A percentile compares a stretch with the other conserved stretches of the same genome.
These are phyloP conservation scores for Strobilomyces dryophilus DNA, from an alignment of 768 basidiomycete species.

Conservation along the genomic window DNA sequence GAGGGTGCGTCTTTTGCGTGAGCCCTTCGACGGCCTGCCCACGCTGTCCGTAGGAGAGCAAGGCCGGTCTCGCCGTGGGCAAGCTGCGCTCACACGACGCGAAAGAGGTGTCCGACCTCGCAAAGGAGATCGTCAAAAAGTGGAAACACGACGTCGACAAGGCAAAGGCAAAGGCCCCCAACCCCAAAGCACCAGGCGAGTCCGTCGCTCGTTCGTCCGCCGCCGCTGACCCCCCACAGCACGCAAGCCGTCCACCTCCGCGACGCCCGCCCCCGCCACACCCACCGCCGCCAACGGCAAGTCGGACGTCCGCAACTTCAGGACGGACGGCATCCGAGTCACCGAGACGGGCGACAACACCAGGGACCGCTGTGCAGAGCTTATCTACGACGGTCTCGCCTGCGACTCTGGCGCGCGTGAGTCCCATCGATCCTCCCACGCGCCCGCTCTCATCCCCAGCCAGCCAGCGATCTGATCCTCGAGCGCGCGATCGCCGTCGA, in stretches of 20 bases:
- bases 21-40: not conserved
- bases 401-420: constrained; percentile 83
- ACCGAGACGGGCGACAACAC: constrained; percentile 62
- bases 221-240: constrained; percentile 14
- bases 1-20: constrained; percentile 51
- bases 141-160: constrained; percentile 90
- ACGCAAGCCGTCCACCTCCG: constrained; percentile 34
- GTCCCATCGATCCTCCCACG: constrained; percentile 31
- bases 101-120: constrained; percentile 73
- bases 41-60: constrained; percentile 65
- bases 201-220: not conserved
- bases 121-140: constrained; percentile 87
- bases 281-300: constrained; percentile 30
- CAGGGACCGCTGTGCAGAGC: constrained; percentile 82
- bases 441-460: constrained; percentile 3
- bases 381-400: constrained; percentile 90
- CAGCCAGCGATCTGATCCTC: constrained; percentile 69
- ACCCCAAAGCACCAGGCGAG: constrained; percentile 37
- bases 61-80: constrained; percentile 87
- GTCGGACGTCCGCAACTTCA: constrained; percentile 48
- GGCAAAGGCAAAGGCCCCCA: constrained; percentile 34
- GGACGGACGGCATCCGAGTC: constrained; percentile 64
- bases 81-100: constrained; percentile 74
- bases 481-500: constrained; percentile 69
- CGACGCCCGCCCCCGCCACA: constrained; percentile 32